Evolutionary conservation across 129 eudicot species (phyloP), one percentile per base, ranked within the genome.

Genomic region (Helichrysum umbraculigerum): DNA sequence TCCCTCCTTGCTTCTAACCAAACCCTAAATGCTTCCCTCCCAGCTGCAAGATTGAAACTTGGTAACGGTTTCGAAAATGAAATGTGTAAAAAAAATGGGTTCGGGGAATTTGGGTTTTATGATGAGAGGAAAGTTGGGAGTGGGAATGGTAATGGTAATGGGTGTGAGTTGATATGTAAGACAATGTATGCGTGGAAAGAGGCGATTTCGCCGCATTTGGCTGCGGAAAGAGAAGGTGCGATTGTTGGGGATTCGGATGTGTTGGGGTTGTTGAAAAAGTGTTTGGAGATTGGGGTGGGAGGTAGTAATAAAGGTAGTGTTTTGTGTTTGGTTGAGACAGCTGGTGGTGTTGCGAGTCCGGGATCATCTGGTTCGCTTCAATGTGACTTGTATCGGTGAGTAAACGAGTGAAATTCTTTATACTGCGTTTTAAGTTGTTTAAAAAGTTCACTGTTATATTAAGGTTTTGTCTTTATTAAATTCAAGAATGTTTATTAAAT

Each of bases 291-390:
- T 72, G 89, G 83, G 22, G 19, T 77, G 10, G 70, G 32, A 15
- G 83, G 28, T 2, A 52, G 77, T 7, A 51, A n/a, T 9, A 75
- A 63, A 50, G 50, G 70, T 12, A 76, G 81, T 17, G 86, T 76
- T 52, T 77, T 92, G 87, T 79, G 82, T 58, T 74, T 95, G 81
- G 78, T 95, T 65, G 99, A 95, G 84, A 95, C 99, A 71, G 96
- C 99, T 4, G 97, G 99, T 59, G 99, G 99, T 61, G 97, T 95
- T 79, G 97, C 99, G 0, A 95, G 99, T 80, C 97, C 99, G 0
- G 99, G 92, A 4, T 94, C 97, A 0, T 86, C 97, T 8, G 97
- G 99, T 17, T 81, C 97, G 7, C 99, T 95, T 79, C 99, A 95
- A 44, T 91, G 99, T 52, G 97, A 95, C 76, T 78, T 95, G 74